Evolutionary conservation across 192 early-diverging fungal species (phyloP).

Genomic region (Backusella luteola): DNA sequence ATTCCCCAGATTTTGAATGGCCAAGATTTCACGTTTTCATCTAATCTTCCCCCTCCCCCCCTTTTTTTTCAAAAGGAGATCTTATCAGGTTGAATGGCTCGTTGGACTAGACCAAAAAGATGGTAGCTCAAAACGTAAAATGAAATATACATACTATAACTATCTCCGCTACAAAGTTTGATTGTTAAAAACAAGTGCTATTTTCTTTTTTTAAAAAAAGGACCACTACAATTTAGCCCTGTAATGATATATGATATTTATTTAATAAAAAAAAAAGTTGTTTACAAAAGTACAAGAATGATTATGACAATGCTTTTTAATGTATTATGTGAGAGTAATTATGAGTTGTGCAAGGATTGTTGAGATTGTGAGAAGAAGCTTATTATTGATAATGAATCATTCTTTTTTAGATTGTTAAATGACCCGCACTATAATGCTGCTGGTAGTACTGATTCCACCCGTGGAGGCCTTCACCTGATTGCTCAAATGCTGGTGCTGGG

Average conservation of each 20-base stretch:
- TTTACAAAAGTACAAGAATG: neutral
- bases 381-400: neutral
- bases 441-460: slow-evolving; percentile 46
- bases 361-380: slow-evolving; percentile 2
- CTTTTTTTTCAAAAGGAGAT: neutral
- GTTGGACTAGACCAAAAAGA: neutral
- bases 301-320: slow-evolving; percentile 3
- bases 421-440: slow-evolving; percentile 34
- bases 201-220: neutral
- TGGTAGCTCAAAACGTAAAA: neutral
- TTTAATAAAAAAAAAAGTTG: neutral
- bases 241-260: neutral
- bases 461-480: slow-evolving; percentile 28
- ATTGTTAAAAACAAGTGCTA: neutral
- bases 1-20: slow-evolving; percentile 8
- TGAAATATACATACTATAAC: neutral
- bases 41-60: neutral
- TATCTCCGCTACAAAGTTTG: slow-evolving; percentile 3
- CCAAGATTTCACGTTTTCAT: neutral
- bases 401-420: slow-evolving; percentile 23
- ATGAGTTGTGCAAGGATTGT: neutral
- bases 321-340: neutral
- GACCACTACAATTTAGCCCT: neutral
- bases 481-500: slow-evolving; percentile 23
- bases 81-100: neutral